Evolutionary conservation across 805 yeast genomes (phyloP).

Genomic region (Dipodascus geniculatus): DNA sequence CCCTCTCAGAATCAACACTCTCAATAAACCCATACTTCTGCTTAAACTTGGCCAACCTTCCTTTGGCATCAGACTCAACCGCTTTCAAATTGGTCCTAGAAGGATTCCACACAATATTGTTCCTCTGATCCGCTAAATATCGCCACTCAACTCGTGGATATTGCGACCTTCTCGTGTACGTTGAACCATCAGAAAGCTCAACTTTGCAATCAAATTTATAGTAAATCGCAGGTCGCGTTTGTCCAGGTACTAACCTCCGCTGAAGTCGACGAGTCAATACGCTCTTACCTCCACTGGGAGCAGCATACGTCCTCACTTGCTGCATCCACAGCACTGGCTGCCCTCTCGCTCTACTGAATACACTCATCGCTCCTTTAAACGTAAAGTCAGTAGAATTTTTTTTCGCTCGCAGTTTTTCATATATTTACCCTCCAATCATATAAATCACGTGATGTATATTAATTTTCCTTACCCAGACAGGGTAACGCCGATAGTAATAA

Average conservation of each 20-base stretch:
- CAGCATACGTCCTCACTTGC: conserved; percentile 12
- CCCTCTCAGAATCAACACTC: conserved; percentile 13
- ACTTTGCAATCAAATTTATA: conserved; percentile 79
- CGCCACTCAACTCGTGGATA: conserved; percentile 80
- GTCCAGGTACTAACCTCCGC: conserved; percentile 39
- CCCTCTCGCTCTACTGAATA: too few relatives aligned
- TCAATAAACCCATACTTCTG: conserved; percentile 22
- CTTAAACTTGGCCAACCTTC: conserved; percentile 40
- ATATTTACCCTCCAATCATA: too few relatives aligned
- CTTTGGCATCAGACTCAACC: conserved; percentile 73
- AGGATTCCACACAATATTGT: conserved; percentile 80
- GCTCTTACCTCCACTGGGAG: conserved; percentile 17
- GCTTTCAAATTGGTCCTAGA: conserved; percentile 64
- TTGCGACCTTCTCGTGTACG: conserved; percentile 68
- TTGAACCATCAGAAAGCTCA: conserved; percentile 93
- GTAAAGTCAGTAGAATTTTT: too few relatives aligned
- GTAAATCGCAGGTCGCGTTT: conserved; percentile 88
- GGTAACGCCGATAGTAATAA: too few relatives aligned
- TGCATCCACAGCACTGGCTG: too few relatives aligned
- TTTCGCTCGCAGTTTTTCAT: too few relatives aligned
- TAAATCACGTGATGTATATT: too few relatives aligned
- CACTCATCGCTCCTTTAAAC: too few relatives aligned
- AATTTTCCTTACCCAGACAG: too few relatives aligned
- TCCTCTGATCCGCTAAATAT: conserved; percentile 81
- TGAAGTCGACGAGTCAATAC: conserved; percentile 14